Evolutionary conservation across 2,329 filamentous ascomycete genomes (phyloP), one percentile per base, ranked within the genome.

Genomic region (Davidsoniella eucalypti): DNA sequence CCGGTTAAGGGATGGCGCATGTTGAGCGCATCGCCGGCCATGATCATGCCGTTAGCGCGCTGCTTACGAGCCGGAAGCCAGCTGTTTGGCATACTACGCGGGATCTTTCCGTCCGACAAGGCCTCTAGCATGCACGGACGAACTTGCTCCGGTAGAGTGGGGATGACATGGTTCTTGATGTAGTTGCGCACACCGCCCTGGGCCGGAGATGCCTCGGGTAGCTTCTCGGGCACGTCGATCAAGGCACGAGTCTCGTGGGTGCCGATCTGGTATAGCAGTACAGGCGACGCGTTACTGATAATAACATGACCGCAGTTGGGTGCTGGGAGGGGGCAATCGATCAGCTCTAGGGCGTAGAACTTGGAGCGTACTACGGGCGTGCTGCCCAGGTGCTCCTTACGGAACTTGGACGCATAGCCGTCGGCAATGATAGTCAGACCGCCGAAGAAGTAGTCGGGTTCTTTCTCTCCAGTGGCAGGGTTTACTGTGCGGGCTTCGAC

Each of bases 1-100:
- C 92, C 92, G 0, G 92, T 98, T 10, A 98, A 73, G 1, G 92
- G 92, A 66, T 98, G 92, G n/a, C 92, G 84, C 92, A 98, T 98
- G 69, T 98, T 98, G 73, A 94, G 82, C 12, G 92, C 90, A 63
- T 98, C 92, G 53, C 92, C 92, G 7, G 96, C 73, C 36, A 98
- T 70, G 45, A 94, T 72, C 54, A 94, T 75, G 61, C 84, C 83
- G 43, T 65, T 65, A 42, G 60, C 54, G 43, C 47, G 45, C 54
- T 83, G 84, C 42, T 66, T 67, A 0, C 78, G 75, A 0, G 92
- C 78, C 4, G 92, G 88, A 2, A 98, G 76, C 72, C 84, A 98
- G 54, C 83, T 90, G 67, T 96, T 98, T 48, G 92, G 92, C 92
- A 98, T 98, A 58, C 79, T 86, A 55, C 66, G 66, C 14, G 87